phyloP scores from a whole-genome alignment of 176 grass and related monocot genomes.

The Microstegium vimineum region DNA sequence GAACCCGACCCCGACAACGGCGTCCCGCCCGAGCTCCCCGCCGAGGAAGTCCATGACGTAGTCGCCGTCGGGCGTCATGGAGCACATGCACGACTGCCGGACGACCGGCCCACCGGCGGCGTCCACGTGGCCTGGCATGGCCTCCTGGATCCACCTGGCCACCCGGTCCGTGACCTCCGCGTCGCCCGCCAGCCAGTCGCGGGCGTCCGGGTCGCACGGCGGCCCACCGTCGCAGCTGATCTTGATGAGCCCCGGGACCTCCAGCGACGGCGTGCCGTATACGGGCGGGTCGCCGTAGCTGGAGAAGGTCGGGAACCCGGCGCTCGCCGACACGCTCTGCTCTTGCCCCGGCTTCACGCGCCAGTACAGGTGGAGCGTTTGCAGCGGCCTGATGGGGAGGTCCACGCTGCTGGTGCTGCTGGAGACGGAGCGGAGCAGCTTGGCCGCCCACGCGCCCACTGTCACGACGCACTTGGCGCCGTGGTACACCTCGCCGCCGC shows the following conservation, averaged over 20 bases:
- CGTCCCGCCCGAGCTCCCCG: slow-evolving; percentile 70
- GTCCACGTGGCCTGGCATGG: slow-evolving; percentile 49
- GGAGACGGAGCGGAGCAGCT: slow-evolving; percentile 34
- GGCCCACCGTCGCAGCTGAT: slow-evolving; percentile 67
- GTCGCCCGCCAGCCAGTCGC: slow-evolving; percentile 51
- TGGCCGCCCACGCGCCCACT: slow-evolving; percentile 57
- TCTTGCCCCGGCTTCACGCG: slow-evolving; percentile 52
- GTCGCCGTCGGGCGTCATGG: slow-evolving; percentile 83
- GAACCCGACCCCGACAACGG: slow-evolving; percentile 75
- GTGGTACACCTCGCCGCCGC: slow-evolving; percentile 29
- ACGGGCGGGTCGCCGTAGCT: slow-evolving; percentile 72
- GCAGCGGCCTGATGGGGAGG: slow-evolving; percentile 62
- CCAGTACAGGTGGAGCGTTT: slow-evolving; percentile 78
- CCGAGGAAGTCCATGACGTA: slow-evolving; percentile 77
- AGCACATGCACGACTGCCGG: slow-evolving; percentile 82
- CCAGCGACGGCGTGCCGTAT: slow-evolving; percentile 79
- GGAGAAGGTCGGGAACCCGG: slow-evolving; percentile 83
- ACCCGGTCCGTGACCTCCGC: slow-evolving; percentile 27
- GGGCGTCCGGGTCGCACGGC: slow-evolving; percentile 63
- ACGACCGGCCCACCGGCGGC: slow-evolving; percentile 48
- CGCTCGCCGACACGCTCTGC: slow-evolving; percentile 22
- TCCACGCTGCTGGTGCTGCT: background rate
- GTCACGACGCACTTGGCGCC: slow-evolving; percentile 64
- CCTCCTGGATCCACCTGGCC: slow-evolving; percentile 50
- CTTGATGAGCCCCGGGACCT: slow-evolving; percentile 86